Conservation (phyloP, 2,329 filamentous ascomycete genomes). For the Fusarium irregulare region DNA sequence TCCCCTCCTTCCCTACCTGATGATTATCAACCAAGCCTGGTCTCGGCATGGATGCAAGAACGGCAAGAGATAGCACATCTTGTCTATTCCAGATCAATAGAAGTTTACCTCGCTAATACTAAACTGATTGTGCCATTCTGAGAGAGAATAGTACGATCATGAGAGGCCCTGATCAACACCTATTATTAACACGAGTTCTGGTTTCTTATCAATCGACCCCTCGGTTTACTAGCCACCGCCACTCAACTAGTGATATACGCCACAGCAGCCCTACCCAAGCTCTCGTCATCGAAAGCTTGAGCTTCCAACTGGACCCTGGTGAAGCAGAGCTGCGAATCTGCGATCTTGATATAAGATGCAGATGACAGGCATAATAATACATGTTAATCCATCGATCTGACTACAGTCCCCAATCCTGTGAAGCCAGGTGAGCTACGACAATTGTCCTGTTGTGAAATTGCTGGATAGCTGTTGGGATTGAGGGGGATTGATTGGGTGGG, state of each 20-base stretch:
- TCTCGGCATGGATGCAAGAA: not conserved
- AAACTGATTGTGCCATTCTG: not conserved
- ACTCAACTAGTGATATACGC: not conserved
- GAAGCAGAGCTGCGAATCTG: not conserved
- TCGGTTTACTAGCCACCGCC: not conserved
- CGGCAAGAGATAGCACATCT: not conserved
- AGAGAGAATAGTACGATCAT: not conserved
- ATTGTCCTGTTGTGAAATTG: not conserved
- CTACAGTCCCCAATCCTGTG: not conserved
- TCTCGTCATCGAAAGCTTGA: not conserved
- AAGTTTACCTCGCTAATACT: not conserved
- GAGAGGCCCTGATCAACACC: not conserved
- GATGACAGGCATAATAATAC: not conserved
- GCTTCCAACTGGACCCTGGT: not conserved
- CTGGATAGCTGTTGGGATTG: not conserved
- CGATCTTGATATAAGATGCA: not conserved
- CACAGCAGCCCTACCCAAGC: conserved; percentile 8
- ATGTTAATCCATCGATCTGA: not conserved
- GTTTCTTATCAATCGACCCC: not conserved
- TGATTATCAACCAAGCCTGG: not conserved
- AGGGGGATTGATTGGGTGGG: not conserved
- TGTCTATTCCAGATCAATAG: not conserved
- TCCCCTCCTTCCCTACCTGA: not conserved
- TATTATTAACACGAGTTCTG: not conserved
- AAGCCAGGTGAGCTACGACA: not conserved